Base-by-base conservation (phyloP, 2,329 filamentous ascomycete genomes). In the Hypomyces rosellus region DNA sequence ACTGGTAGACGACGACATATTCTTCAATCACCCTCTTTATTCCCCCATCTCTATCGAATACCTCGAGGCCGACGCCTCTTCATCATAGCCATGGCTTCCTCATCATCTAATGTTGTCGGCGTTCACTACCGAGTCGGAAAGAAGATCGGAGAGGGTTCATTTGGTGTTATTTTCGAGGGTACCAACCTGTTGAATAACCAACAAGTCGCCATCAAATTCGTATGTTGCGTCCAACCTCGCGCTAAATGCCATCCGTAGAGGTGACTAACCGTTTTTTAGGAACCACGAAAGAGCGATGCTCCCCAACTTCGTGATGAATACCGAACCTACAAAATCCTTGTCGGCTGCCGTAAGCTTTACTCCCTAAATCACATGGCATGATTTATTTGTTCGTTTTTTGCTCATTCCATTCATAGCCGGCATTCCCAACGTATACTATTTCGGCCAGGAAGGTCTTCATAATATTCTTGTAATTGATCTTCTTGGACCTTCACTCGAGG, bases 361-460 rank as follows among this genome's bases (percentile, higher is more conserved):
- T 45, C 12, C 15, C 14, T 15, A n/a, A 13, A 4, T 87, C 52
- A 44, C 58, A 20, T 20, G 20, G 20, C 20, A 20, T 44, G 48
- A 51, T 30, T 22, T 5, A 15, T 34, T 18, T 22, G 30, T 22
- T 25, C 45, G 12, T n/a, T n/a, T n/a, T 9, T 57, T 50, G 62
- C 62, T 61, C 52, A 62, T 54, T 38, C 22, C 16, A 38, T 39
- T 51, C 44, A 25, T 68, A 97, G 92, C 92, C 64, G 93, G 93
- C 64, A 97, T 99, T 61, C 93, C 93, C 64, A 97, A 97, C 81
- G 93, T 99, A 64, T 97, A 97, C 76, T 99, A 97, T 74, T 99
- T 97, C 62, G 93, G 93, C 55, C 93, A 99, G 68, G 92, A 97
- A 72, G 93, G 92, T 61, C 85, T 97, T 30, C 93, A 99, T 77